phyloP scores from a whole-genome alignment of 768 basidiomycete genomes.

The Russula griseocarnosa region DNA sequence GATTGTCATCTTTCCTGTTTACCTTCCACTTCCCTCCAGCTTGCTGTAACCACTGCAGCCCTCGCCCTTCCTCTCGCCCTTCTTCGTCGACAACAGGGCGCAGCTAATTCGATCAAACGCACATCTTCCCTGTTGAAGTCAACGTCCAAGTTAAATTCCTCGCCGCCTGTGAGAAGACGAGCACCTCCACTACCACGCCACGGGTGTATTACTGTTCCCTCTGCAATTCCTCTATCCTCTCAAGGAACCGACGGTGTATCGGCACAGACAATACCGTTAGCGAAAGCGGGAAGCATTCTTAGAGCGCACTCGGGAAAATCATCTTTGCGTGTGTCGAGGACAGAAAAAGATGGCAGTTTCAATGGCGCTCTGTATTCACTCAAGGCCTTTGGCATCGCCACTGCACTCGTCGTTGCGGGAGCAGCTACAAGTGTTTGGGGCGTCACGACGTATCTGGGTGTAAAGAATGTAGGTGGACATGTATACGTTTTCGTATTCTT shows the following conservation, averaged over 20 bases:
- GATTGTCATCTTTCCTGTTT: no score
- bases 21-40: no score
- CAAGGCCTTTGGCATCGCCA: conserved; percentile 66
- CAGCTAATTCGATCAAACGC: conserved; percentile 7
- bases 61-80: conserved; percentile 34
- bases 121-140: conserved; percentile 13
- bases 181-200: no score
- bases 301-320: background rate
- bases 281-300: background rate
- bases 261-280: background rate
- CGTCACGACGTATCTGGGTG: conserved; percentile 50
- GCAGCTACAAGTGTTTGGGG: conserved; percentile 46
- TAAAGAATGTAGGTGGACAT: conserved; percentile 48
- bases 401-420: conserved; percentile 49
- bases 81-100: conserved; percentile 33
- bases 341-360: conserved; percentile 36
- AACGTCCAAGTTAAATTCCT: conserved; percentile 20
- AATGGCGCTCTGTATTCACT: conserved; percentile 52
- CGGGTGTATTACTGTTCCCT: no score
- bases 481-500: conserved; percentile 3
- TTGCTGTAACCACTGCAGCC: conserved; percentile 33
- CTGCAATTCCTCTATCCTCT: background rate
- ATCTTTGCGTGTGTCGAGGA: background rate
- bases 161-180: conserved; percentile 26
- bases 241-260: background rate